Base-by-base conservation (phyloP, 2,329 filamentous ascomycete genomes). In the Ceratocystis alfenasii region DNA sequence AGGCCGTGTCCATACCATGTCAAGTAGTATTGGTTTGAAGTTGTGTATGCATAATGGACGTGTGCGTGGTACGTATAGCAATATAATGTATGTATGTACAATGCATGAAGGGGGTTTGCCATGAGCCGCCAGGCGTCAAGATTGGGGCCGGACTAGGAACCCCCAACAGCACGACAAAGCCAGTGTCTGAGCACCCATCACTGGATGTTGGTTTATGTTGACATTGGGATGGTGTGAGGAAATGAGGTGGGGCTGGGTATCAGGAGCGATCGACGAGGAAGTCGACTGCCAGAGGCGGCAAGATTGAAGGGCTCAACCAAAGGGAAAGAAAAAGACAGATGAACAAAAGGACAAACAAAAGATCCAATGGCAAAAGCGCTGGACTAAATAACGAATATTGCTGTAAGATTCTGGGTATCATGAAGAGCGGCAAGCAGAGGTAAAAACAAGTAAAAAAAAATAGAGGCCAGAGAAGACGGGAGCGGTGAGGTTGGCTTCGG, bases 161-260 rank as follows among this genome's bases (percentile, higher is more conserved):
- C 55, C 55, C 55, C 55, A 59, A 36, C 55, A 59, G 20, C 28
- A 59, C 6, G 17, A 30, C 25, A n/a, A 10, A 3, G 33, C 5
- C 55, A 59, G 10, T 30, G 55, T 59, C 28, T 28, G 55, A 59
- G 55, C 55, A 36, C 55, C 55, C 28, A 36, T 59, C 55, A 59
- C 33, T 36, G 55, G 10, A 41, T 41, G 4, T 15, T 41, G 36
- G 12, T 59, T 59, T 15, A 36, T 59, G 55, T 59, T 59, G 55
- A 53, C 36, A 41, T 41, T 41, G 36, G 36, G 36, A 25, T 53
- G 22, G 48, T 53, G 10, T 28, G 22, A 28, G 48, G 25, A 53
- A 30, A 59, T 25, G 55, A 36, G 15, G 12, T 33, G n/a, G 28
- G 55, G 55, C 25, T 8, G 15, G 28, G 8, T 59, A 28, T 28